Evolutionary conservation across 2,329 filamentous ascomycete genomes (phyloP).

Genomic region (Pestalotiopsis sp.): DNA sequence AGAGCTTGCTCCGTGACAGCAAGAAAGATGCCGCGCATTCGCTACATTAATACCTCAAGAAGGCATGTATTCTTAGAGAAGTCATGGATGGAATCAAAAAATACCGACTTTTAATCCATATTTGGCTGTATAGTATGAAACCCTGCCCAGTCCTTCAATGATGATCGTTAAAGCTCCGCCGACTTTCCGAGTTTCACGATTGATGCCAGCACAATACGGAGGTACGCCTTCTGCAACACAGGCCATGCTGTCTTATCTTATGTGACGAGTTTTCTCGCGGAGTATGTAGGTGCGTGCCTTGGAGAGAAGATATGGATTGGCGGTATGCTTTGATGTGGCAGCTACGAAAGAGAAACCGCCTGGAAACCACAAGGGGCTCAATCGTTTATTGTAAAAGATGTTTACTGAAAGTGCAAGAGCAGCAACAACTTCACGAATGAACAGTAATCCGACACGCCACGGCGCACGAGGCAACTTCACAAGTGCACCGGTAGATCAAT

Average conservation of each 20-base stretch:
- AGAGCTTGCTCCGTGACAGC: conserved; percentile 1
- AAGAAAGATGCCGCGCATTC: conserved; percentile 10
- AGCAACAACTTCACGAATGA: no score
- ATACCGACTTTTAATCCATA: conserved; percentile 4
- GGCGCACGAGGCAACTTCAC: no score
- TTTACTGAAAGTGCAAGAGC: no score
- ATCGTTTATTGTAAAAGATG: no score
- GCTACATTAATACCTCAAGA: conserved; percentile 11
- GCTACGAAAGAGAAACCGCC: no score
- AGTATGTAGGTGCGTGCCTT: neutral
- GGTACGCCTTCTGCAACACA: neutral
- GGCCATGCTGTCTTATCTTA: neutral
- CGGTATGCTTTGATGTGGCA: no score
- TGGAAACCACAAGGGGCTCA: no score
- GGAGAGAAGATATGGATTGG: no score
- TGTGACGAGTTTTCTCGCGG: neutral
- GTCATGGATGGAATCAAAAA: neutral
- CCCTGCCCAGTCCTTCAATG: neutral
- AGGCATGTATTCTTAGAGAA: neutral
- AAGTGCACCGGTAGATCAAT: no score
- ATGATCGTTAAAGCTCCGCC: neutral
- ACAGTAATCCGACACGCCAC: no score
- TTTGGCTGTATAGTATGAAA: conserved; percentile 9
- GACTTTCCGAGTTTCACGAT: neutral
- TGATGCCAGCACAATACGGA: neutral